Evolutionary conservation across 495 filamentous ascomycete genomes (phyloP).

Genomic region (Penicillium lagena): DNA sequence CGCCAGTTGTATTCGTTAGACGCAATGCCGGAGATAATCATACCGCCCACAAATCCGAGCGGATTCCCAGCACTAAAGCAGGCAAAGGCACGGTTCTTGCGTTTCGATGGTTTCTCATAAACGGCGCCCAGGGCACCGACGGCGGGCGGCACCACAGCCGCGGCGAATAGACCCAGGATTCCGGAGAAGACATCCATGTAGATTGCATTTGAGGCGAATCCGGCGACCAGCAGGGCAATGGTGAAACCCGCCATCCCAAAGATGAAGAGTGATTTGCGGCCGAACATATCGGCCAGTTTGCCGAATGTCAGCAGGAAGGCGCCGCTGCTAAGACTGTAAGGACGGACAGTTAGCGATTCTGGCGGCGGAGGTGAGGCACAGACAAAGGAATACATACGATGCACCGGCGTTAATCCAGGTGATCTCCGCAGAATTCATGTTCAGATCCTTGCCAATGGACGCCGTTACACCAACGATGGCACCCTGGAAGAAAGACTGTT

Average conservation of each 20-base stretch:
- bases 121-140: conserved; percentile 60
- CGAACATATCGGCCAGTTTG: conserved; percentile 67
- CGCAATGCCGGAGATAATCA: conserved; percentile 59
- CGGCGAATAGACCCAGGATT: conserved; percentile 54
- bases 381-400: conserved; percentile 33
- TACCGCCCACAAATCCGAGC: conserved; percentile 62
- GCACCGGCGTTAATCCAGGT: conserved; percentile 66
- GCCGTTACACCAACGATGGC: conserved; percentile 56
- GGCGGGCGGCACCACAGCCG: conserved; percentile 60
- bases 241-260: conserved; percentile 58
- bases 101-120: conserved; percentile 54
- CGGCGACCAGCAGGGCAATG: conserved; percentile 48
- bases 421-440: conserved; percentile 63
- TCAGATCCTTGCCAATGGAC: conserved; percentile 52
- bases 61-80: conserved; percentile 67
- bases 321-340: conserved; percentile 54
- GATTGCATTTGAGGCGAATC: conserved; percentile 56
- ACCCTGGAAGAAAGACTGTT: conserved; percentile 54
- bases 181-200: conserved; percentile 61
- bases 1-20: conserved; percentile 64
- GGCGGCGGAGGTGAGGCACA: neutral
- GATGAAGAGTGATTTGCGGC: conserved; percentile 63
- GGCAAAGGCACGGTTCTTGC: conserved; percentile 60
- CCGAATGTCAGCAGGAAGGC: conserved; percentile 71
- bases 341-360: conserved; percentile 5